These are phyloP conservation scores for Rutstroemia sp. DNA, from an alignment of 2,329 filamentous ascomycete genomes.

Conservation along the genomic window DNA sequence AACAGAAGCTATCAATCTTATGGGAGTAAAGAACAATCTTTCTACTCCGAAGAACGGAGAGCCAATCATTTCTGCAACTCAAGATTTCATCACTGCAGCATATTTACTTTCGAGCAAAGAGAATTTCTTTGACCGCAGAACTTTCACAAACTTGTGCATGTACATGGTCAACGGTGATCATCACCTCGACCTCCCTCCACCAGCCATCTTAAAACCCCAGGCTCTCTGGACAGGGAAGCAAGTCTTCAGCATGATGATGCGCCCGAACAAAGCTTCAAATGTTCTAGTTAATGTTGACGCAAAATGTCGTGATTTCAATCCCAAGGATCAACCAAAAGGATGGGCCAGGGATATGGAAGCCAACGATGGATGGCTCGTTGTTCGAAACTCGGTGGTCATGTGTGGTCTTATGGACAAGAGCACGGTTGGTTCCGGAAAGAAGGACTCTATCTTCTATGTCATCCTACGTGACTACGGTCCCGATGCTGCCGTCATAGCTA, in stretches of 20 bases:
- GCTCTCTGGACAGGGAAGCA: constrained; percentile 96
- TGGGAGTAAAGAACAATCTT: constrained; percentile 97
- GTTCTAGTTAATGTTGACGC: constrained; percentile 90
- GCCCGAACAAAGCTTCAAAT: constrained; percentile 74
- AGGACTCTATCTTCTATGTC: constrained; percentile 95
- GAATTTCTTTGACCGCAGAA: constrained; percentile 80
- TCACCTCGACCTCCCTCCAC: constrained; percentile 77
- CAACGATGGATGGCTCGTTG: constrained; percentile 84
- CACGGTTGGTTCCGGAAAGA: constrained; percentile 94
- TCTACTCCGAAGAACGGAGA: constrained; percentile 96
- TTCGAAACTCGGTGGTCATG: constrained; percentile 96
- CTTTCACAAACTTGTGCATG: constrained; percentile 83
- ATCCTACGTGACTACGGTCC: constrained; percentile 93
- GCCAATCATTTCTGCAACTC: constrained; percentile 96
- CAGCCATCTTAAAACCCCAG: constrained; percentile 77
- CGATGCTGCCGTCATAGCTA: constrained; percentile 77
- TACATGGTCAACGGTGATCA: constrained; percentile 85
- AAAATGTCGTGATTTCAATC: constrained; percentile 74
- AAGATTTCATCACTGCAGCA: constrained; percentile 96
- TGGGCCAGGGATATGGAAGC: constrained; percentile 60
- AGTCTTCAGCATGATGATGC: constrained; percentile 85
- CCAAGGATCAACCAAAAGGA: constrained; percentile 33
- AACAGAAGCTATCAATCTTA: constrained; percentile 88
- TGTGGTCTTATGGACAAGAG: constrained; percentile 97
- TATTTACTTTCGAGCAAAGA: constrained; percentile 90